Evolutionary conservation across 352 stramenopile genomes (phyloP).

Genomic region (Phytophthora aleatoria): DNA sequence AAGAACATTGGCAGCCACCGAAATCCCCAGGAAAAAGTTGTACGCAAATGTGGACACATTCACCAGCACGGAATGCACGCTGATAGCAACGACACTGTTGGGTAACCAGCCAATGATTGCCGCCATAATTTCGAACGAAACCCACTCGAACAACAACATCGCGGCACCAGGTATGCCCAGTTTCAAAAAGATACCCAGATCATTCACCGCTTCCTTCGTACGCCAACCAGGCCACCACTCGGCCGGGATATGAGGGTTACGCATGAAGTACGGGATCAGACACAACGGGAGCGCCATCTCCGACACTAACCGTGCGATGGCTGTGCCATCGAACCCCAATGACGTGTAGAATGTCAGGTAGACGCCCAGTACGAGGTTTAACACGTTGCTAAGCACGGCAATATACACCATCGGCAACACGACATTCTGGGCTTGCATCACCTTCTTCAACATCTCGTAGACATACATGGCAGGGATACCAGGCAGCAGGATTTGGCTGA

Average conservation of each 20-base stretch:
- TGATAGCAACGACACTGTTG: conserved; percentile 69
- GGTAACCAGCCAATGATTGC: conserved; percentile 64
- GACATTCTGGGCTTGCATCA: conserved; percentile 87
- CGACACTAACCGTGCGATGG: conserved; percentile 70
- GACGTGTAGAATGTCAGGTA: conserved; percentile 85
- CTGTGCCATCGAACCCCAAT: conserved; percentile 77
- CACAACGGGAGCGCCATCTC: conserved; percentile 58
- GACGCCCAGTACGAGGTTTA: conserved; percentile 76
- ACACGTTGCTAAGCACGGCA: conserved; percentile 70
- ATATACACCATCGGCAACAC: conserved; percentile 87
- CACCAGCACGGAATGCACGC: conserved; percentile 74
- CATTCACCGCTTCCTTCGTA: conserved; percentile 43
- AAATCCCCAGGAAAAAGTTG: conserved; percentile 84
- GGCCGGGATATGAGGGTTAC: conserved; percentile 43
- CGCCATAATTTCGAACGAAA: conserved; percentile 83
- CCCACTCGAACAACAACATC: conserved; percentile 76
- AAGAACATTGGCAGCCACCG: conserved; percentile 79
- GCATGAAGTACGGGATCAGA: conserved; percentile 74
- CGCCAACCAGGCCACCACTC: conserved; percentile 79
- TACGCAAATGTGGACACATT: conserved; percentile 71
- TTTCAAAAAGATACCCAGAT: conserved; percentile 68
- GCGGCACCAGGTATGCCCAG: conserved; percentile 76
- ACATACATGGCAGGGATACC: conserved; percentile 84
- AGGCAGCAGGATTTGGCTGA: conserved; percentile 63
- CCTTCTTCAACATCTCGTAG: conserved; percentile 88